phyloP scores from a whole-genome alignment of 2,329 filamentous ascomycete species.

The Xylariales sp. region DNA sequence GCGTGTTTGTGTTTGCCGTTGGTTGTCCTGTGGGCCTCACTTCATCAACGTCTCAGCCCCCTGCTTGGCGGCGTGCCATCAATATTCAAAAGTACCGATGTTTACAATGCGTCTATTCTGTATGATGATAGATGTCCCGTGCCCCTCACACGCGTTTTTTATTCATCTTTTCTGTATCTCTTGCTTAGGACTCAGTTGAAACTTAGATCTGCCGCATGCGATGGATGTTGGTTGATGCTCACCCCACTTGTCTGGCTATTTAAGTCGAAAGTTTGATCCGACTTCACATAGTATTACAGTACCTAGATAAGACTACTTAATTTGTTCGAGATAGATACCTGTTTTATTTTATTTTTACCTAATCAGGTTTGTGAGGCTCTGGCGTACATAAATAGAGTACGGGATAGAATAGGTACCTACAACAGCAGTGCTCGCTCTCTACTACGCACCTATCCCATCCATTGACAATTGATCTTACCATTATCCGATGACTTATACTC shows the following conservation, averaged over 20 bases:
- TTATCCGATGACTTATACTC: neutral
- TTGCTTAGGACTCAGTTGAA: neutral
- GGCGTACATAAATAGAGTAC: slow-evolving; percentile 7
- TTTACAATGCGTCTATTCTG: slow-evolving; percentile 3
- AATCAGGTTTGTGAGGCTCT: slow-evolving; percentile 2
- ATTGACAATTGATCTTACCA: too few relatives aligned
- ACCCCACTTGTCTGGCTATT: too few relatives aligned
- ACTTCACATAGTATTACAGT: neutral
- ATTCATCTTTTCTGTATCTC: neutral
- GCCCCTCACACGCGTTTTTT: neutral
- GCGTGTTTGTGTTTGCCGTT: neutral
- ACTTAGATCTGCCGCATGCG: neutral
- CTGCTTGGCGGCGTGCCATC: slow-evolving; percentile 1
- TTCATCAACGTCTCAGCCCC: slow-evolving; percentile 18
- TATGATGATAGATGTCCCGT: neutral
- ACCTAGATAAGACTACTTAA: too few relatives aligned
- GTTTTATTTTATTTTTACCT: neutral
- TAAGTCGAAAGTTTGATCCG: neutral
- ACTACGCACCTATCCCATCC: too few relatives aligned
- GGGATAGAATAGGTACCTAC: neutral
- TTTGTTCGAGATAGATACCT: too few relatives aligned
- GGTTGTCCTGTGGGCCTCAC: slow-evolving; percentile 7
- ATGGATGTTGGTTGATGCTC: too few relatives aligned
- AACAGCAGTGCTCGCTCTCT: too few relatives aligned
- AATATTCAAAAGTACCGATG: neutral